Evolutionary conservation across 352 stramenopile genomes (phyloP).

Genomic region (Globisporangium irregulare): DNA sequence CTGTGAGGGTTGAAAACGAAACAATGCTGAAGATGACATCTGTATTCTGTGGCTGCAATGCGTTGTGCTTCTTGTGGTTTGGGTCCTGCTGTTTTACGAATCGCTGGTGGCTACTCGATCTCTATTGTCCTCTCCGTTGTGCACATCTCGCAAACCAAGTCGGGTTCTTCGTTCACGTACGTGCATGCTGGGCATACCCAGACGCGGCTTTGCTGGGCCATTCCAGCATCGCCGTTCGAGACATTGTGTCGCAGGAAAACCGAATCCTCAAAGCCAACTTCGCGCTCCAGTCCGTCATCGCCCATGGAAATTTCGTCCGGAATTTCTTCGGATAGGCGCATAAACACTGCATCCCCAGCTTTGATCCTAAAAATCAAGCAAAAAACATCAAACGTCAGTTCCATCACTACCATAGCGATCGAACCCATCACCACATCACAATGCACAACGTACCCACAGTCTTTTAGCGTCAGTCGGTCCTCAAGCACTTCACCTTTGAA

Average conservation of each 20-base stretch:
- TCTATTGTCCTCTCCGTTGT: constrained; percentile 36
- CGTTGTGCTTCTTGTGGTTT: not conserved
- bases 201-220: constrained; percentile 29
- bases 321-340: constrained; percentile 61
- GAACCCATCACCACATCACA: not conserved
- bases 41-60: not conserved
- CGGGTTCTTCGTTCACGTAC: constrained; percentile 68
- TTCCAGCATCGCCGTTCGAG: constrained; percentile 17
- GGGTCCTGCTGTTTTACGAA: not conserved
- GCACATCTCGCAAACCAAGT: constrained; percentile 70
- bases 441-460: constrained; percentile 46
- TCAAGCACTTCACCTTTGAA: constrained; percentile 58
- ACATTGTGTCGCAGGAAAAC: constrained; percentile 48
- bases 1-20: not conserved
- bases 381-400: not conserved
- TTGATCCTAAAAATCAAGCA: constrained; percentile 45
- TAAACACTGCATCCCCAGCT: constrained; percentile 68
- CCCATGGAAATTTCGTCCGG: constrained; percentile 54
- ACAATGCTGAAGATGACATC: not conserved
- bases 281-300: constrained; percentile 48
- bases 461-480: constrained; percentile 55
- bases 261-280: constrained; percentile 74
- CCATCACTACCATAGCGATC: constrained; percentile 1
- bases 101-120: constrained; percentile 25
- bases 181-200: constrained; percentile 78